Percentiles rank a stretch among this genome's conserved stretches.
Conservation (phyloP, 176 grass and related monocot species). For the Juncus inflexus region DNA sequence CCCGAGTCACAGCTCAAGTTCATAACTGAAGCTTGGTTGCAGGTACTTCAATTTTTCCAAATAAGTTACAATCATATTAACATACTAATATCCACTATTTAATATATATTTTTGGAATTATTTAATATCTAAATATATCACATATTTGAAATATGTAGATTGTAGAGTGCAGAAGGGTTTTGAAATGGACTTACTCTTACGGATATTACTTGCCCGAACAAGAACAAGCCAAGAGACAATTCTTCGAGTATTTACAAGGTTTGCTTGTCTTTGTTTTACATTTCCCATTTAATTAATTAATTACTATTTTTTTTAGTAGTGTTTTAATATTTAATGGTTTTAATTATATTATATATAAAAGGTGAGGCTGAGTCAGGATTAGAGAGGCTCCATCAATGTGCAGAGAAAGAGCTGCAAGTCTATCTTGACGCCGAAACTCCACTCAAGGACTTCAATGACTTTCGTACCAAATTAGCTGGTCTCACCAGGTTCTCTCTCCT, state of each 20-base stretch:
- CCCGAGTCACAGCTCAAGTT: slow-evolving; percentile 99
- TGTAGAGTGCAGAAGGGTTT: slow-evolving; percentile 94
- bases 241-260: slow-evolving; percentile 99
- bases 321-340: slow-evolving; percentile 23
- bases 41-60: slow-evolving; percentile 37
- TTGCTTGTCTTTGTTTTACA: slow-evolving; percentile 27
- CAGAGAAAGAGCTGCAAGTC: slow-evolving; percentile 94
- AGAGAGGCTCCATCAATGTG: slow-evolving; percentile 96
- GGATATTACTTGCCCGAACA: slow-evolving; percentile 93
- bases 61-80: too few species aligned
- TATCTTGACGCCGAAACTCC: slow-evolving; percentile 88
- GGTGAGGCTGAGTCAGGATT: slow-evolving; percentile 97
- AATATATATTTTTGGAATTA: background rate
- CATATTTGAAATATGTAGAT: slow-evolving; percentile 59
- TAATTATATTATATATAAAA: background rate
- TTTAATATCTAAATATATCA: background rate
- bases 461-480: slow-evolving; percentile 97
- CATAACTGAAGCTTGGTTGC: slow-evolving; percentile 96
- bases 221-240: slow-evolving; percentile 90
- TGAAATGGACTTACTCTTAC: slow-evolving; percentile 99
- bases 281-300: slow-evolving; percentile 20
- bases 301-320: background rate
- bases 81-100: too few species aligned
- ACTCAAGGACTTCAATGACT: slow-evolving; percentile 92
- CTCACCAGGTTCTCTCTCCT: slow-evolving; percentile 62